phyloP scores from a whole-genome alignment of 345 rosid species.

The Moringa oleifera region DNA sequence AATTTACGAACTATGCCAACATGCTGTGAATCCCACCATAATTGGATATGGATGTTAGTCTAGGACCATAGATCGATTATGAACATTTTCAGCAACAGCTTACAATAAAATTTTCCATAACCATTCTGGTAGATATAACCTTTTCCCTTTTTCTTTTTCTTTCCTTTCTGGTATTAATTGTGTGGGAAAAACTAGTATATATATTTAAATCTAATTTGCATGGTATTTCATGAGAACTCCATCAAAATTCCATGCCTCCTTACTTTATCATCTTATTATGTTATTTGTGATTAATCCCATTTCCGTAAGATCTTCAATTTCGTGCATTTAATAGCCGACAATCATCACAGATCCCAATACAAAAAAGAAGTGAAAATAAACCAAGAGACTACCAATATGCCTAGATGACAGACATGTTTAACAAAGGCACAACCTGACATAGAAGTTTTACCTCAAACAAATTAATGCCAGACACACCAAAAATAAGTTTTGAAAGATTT shows the following conservation, averaged over 20 bases:
- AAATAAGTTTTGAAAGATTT: neutral
- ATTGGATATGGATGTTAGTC: too few species aligned
- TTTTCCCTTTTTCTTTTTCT: too few species aligned
- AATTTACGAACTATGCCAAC: neutral
- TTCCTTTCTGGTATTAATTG: too few species aligned
- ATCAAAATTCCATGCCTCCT: too few species aligned
- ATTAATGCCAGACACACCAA: neutral
- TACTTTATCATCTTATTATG: too few species aligned
- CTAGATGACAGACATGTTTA: neutral
- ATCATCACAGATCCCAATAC: too few species aligned
- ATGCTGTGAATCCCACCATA: neutral
- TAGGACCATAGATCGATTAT: neutral
- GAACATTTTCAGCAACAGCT: neutral
- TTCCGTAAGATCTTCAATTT: neutral
- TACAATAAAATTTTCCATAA: neutral
- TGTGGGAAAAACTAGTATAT: too few species aligned
- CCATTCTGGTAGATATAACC: neutral
- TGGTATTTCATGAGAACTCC: too few species aligned
- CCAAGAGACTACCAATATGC: neutral
- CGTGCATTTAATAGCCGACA: too few species aligned
- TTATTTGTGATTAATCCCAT: too few species aligned
- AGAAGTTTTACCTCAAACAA: neutral
- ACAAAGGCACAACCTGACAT: neutral
- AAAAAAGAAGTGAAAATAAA: too few species aligned
- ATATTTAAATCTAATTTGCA: too few species aligned